Base-by-base conservation (phyloP, 306 rosid species). In the Acacia confusa region DNA sequence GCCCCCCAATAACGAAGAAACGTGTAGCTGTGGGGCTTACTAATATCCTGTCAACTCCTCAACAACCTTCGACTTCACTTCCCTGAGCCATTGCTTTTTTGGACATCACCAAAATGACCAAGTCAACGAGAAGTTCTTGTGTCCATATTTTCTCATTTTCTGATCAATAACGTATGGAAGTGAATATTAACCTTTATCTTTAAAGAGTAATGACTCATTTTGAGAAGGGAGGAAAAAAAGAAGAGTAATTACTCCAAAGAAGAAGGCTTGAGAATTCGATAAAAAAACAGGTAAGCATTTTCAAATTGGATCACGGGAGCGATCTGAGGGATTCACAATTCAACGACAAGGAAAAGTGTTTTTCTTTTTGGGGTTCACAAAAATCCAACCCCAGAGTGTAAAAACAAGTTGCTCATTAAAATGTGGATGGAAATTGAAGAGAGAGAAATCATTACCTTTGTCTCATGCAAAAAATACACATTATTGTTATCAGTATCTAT, bases 351-450 rank as follows among this genome's bases (percentile, higher is more conserved):
- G 34, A 2, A 63, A 63, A 28, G 40, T 28, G 19, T 2, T 32
- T 16, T 28, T 63, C 69, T 28, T 28, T 63, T 28, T 28, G 19
- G 68, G 36, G n/a, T 63, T 63, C 40, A 63, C 22, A 63, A 60
- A 25, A 22, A 22, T 30, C 10, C 19, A 14, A 6, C 20, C 4
- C 68, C 68, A 63, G 36, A 13, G 68, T 63, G 68, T 63, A 14
- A 63, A 27, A 19, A 19, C 40, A 65, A 19, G 27, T 45, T 47
- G 20, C 48, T 16, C 15, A 24, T 8, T 30, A 50, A 48, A 52
- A 16, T 61, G 74, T 61, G 53, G 78, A 72, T 80, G 32, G 52
- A 80, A 45, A 72, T n/a, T 28, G 20, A 43, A 4, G 36, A 41
- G 65, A 70, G 38, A 22, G 0, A 8, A 22, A 24, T 4, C 52